Percentiles rank a stretch among this genome's conserved stretches.
Evolutionary conservation across 1,284 basidiomycete species (phyloP).

Genomic region (Boletus holoroseus): DNA sequence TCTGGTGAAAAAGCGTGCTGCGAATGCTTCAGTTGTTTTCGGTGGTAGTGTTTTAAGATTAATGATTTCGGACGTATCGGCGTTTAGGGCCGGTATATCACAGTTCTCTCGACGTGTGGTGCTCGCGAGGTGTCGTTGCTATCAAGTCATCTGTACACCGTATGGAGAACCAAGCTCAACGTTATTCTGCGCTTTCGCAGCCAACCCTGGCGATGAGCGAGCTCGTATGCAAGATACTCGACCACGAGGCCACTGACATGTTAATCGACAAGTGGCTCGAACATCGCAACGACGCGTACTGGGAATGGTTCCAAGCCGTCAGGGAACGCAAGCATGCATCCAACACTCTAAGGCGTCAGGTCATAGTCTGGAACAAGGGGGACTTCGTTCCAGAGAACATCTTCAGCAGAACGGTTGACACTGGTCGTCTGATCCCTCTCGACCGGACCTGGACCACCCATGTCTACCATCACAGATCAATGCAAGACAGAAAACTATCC

Average conservation of each 20-base stretch:
- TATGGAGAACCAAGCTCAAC: slow-evolving; percentile 33
- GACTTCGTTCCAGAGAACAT: slow-evolving; percentile 71
- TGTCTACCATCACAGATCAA: slow-evolving; percentile 67
- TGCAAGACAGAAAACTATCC: slow-evolving; percentile 61
- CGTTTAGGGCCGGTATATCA: slow-evolving; percentile 30
- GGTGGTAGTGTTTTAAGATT: not conserved
- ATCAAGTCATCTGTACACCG: slow-evolving; percentile 16
- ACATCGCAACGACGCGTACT: slow-evolving; percentile 65
- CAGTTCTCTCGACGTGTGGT: not conserved
- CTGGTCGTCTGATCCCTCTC: slow-evolving; percentile 65
- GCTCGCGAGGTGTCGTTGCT: not conserved
- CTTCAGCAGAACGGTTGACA: slow-evolving; percentile 70
- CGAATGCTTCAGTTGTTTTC: not conserved
- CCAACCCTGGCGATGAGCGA: slow-evolving; percentile 65
- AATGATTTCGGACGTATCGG: slow-evolving; percentile 10
- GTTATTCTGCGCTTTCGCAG: slow-evolving; percentile 60
- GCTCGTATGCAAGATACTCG: slow-evolving; percentile 67
- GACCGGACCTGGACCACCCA: slow-evolving; percentile 75
- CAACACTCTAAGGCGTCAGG: slow-evolving; percentile 48
- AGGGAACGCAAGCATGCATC: slow-evolving; percentile 56
- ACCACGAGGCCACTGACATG: slow-evolving; percentile 66
- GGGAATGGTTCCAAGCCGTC: slow-evolving; percentile 66
- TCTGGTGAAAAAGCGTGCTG: not conserved
- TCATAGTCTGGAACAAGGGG: slow-evolving; percentile 69
- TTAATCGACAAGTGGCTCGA: slow-evolving; percentile 78